These are phyloP conservation scores for Thraustochytrium striatum DNA, from an alignment of 352 stramenopile species.

Conservation along the genomic window DNA sequence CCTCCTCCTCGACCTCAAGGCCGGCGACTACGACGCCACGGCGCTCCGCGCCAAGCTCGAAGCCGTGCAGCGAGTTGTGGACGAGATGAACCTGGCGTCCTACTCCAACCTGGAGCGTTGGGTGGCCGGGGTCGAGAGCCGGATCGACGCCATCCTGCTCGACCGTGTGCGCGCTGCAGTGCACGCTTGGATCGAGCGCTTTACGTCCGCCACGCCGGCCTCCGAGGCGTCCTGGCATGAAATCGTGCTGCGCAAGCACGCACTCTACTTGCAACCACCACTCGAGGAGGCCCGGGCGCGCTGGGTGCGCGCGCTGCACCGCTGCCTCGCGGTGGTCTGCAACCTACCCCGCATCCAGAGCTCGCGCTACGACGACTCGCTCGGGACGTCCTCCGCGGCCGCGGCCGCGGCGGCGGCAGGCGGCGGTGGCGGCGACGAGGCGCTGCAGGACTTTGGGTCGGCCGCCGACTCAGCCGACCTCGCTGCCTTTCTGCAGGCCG, in stretches of 20 bases:
- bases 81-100: conserved; percentile 60
- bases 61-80: conserved; percentile 56
- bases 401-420: no score
- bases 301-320: conserved; percentile 84
- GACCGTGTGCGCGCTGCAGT: conserved; percentile 55
- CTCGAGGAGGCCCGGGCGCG: conserved; percentile 80
- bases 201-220: conserved; percentile 52
- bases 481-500: no score
- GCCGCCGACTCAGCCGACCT: no score
- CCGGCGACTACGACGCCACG: conserved; percentile 58
- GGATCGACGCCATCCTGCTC: conserved; percentile 57
- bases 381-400: not conserved
- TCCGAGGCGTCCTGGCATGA: conserved; percentile 70
- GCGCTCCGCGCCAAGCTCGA: conserved; percentile 51
- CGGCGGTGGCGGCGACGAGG: not conserved
- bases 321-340: conserved; percentile 85
- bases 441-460: no score
- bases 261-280: conserved; percentile 89
- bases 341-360: conserved; percentile 66
- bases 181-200: conserved; percentile 52
- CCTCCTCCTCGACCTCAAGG: conserved; percentile 69
- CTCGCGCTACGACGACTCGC: conserved; percentile 57
- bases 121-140: conserved; percentile 55
- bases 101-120: conserved; percentile 60
- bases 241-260: conserved; percentile 92